phyloP scores from a whole-genome alignment of 2,329 filamentous ascomycete species.

The Penicillium hordei region DNA sequence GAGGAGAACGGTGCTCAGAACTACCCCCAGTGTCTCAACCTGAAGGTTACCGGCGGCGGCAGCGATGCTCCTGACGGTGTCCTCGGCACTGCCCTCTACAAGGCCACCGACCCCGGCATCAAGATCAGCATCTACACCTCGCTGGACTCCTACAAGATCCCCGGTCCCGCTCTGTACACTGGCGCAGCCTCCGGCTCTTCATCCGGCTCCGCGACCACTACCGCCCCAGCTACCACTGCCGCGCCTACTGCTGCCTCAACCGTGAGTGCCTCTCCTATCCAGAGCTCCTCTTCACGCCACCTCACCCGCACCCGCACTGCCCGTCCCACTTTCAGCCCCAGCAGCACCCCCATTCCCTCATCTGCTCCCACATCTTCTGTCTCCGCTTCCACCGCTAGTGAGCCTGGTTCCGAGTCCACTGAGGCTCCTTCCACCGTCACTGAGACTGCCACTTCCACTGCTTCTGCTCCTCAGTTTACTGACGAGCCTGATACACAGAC shows the following conservation, averaged over 20 bases:
- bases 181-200: constrained; percentile 25
- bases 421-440: constrained; percentile 13
- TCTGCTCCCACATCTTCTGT: not conserved
- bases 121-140: constrained; percentile 59
- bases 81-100: constrained; percentile 58
- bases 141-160: constrained; percentile 51
- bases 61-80: constrained; percentile 50
- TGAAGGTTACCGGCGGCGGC: constrained; percentile 59
- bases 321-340: constrained; percentile 10
- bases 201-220: constrained; percentile 9
- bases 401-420: not conserved
- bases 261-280: constrained; percentile 20
- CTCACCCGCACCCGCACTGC: constrained; percentile 11
- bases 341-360: constrained; percentile 4
- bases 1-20: constrained; percentile 52
- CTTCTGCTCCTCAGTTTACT: constrained; percentile 24
- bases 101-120: constrained; percentile 57
- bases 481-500: constrained; percentile 25
- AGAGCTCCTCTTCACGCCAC: constrained; percentile 15
- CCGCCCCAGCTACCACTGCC: constrained; percentile 14
- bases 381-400: constrained; percentile 14
- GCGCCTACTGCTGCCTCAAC: constrained; percentile 13
- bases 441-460: constrained; percentile 13
- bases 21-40: constrained; percentile 61
- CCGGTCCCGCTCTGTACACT: constrained; percentile 48